Base-by-base conservation (phyloP, 176 grass and related monocot genomes). In the Raddia distichophylla region DNA sequence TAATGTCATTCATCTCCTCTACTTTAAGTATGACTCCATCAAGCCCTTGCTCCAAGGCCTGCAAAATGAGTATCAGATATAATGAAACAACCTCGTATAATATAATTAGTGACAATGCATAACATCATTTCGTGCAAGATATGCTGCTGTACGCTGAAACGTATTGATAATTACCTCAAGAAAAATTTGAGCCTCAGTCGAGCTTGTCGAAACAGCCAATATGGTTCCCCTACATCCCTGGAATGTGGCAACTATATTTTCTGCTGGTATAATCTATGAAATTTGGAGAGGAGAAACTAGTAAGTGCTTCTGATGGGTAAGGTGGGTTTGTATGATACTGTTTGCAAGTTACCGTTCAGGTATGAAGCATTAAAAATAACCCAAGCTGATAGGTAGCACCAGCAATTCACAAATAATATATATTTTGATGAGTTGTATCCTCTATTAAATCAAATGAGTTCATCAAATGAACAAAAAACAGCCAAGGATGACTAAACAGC, bases 11-110 rank as follows among this genome's bases (percentile, higher is more conserved):
- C 57, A 91, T 82, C 57, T 84, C 93, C 22, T 93, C 89, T 84
- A 95, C 88, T 81, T 91, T 95, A 64, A 95, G 91, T 76, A 95
- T 80, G 73, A 95, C 87, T 76, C 93, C 93, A 86, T 99, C 89
- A 86, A 95, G 91, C 58, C 93, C 93, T 93, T 91, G 89, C 80
- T 95, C 96, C 79, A 99, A 90, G 83, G 93, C 96, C 89, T 99
- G 77, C 17, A 92, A 62, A 89, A 81, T 50, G n/a, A 43, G 68
- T 54, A 16, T 49, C 0, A 6, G 0, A 64, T 66, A 85, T 60
- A 27, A 74, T 60, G 58, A 67, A 55, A 81, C 18, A 65, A 17
- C 56, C 20, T 71, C 49, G 50, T 19, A 48, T 3, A 81, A 13
- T 17, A 83, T 57, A 78, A 75, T 79, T 59, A 33, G 42, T 27